Conservation (phyloP, 2,329 filamentous ascomycete genomes). For the Cladosporium austrohemisphaericum region DNA sequence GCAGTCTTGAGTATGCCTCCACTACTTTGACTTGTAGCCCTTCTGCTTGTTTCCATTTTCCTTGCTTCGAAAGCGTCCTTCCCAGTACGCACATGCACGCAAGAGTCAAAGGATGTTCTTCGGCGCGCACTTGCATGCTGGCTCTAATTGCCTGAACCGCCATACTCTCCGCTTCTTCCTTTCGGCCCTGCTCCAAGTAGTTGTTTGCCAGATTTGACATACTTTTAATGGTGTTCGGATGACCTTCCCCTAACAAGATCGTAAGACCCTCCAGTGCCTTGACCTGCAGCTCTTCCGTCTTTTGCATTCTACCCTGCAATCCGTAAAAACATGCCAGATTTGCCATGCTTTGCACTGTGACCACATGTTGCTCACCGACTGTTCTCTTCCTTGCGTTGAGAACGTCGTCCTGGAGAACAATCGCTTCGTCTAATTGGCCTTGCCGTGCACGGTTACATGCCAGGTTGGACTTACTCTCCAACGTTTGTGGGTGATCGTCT, state of each 20-base stretch:
- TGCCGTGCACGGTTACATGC: background rate
- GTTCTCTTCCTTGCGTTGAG: too few relatives aligned
- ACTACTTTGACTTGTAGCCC: background rate
- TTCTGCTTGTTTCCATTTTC: background rate
- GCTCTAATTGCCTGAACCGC: too few relatives aligned
- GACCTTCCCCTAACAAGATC: background rate
- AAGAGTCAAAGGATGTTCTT: background rate
- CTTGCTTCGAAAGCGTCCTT: background rate
- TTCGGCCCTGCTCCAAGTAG: background rate
- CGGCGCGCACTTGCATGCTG: background rate
- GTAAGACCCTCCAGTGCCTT: background rate
- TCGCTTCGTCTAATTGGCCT: background rate
- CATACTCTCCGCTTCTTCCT: background rate
- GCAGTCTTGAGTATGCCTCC: background rate
- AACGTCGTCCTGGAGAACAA: too few relatives aligned
- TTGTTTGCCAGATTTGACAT: background rate
- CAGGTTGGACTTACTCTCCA: background rate
- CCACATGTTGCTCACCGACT: too few relatives aligned
- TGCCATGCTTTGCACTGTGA: background rate
- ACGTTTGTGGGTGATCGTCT: background rate
- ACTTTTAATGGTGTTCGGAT: background rate
- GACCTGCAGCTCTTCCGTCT: background rate
- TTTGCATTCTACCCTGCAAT: background rate
- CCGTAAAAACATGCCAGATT: background rate
- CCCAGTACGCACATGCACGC: background rate